Conservation (phyloP, 192 early-diverging fungal species). For the Coemansia sp. region DNA sequence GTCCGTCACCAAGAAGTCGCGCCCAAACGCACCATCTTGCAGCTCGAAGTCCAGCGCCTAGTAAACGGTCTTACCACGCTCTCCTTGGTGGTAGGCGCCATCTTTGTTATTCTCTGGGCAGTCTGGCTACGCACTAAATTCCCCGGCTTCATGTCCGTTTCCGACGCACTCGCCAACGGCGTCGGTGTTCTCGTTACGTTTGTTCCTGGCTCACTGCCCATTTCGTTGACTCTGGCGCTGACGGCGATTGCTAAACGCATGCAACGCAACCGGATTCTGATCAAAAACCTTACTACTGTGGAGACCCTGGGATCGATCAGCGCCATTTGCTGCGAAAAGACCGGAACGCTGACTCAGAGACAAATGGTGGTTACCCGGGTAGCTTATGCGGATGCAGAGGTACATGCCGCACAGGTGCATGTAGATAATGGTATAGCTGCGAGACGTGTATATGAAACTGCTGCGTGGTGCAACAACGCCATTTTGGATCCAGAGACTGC, state of each 20-base stretch:
- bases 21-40: slow-evolving; percentile 61
- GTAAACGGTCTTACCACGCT: slow-evolving; percentile 67
- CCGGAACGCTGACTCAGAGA: slow-evolving; percentile 86
- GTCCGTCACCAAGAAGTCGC: slow-evolving; percentile 23
- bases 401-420: slow-evolving; percentile 15
- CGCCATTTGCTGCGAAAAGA: slow-evolving; percentile 82
- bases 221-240: slow-evolving; percentile 73
- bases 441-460: slow-evolving; percentile 42
- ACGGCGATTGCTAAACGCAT: slow-evolving; percentile 76
- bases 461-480: slow-evolving; percentile 69
- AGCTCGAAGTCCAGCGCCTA: slow-evolving; percentile 72
- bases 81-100: slow-evolving; percentile 49
- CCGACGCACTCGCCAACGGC: slow-evolving; percentile 56
- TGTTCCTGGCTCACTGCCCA: slow-evolving; percentile 81
- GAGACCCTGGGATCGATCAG: slow-evolving; percentile 84
- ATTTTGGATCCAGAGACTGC: slow-evolving; percentile 57
- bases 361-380: slow-evolving; percentile 62
- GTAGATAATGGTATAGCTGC: slow-evolving; percentile 6
- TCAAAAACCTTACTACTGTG: slow-evolving; percentile 81
- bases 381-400: slow-evolving; percentile 26
- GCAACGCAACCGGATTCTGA: slow-evolving; percentile 68
- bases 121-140: slow-evolving; percentile 60
- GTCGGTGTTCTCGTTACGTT: slow-evolving; percentile 72
- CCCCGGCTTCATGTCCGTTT: slow-evolving; percentile 59
- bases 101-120: slow-evolving; percentile 58